phyloP scores from a whole-genome alignment of 176 grass and related monocot genomes.

The Otatea glauca region DNA sequence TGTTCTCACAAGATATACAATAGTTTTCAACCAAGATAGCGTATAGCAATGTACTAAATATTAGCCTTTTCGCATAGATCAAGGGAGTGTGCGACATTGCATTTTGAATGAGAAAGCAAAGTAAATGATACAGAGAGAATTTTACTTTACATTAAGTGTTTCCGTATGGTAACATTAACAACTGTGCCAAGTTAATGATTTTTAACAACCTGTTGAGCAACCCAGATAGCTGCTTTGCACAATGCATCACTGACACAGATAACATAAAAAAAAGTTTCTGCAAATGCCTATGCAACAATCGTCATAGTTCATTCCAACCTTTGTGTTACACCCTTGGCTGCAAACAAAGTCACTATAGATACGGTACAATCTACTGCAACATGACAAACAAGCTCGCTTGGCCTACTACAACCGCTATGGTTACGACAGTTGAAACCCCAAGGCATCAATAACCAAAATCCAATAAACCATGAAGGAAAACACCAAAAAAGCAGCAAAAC shows the following conservation, averaged over 20 bases:
- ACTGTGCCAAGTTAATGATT: background rate
- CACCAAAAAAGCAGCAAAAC: background rate
- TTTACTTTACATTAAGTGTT: background rate
- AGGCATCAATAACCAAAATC: background rate
- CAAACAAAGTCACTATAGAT: constrained; percentile 3
- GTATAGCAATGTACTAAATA: background rate
- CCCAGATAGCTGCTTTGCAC: background rate
- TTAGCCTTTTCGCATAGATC: background rate
- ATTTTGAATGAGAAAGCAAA: background rate
- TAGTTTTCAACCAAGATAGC: background rate
- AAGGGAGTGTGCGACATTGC: background rate
- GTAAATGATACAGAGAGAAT: background rate
- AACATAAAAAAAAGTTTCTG: background rate
- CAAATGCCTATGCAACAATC: constrained; percentile 9
- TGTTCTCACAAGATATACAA: background rate
- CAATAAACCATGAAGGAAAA: background rate
- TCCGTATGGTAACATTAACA: background rate
- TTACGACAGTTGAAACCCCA: background rate
- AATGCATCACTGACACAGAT: background rate
- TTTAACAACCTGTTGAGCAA: background rate
- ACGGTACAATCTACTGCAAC: background rate
- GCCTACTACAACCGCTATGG: background rate
- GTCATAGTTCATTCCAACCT: background rate
- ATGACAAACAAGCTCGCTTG: background rate
- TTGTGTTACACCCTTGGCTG: background rate